Conservation (phyloP, 768 basidiomycete genomes). For the Gyrodon lividus region DNA sequence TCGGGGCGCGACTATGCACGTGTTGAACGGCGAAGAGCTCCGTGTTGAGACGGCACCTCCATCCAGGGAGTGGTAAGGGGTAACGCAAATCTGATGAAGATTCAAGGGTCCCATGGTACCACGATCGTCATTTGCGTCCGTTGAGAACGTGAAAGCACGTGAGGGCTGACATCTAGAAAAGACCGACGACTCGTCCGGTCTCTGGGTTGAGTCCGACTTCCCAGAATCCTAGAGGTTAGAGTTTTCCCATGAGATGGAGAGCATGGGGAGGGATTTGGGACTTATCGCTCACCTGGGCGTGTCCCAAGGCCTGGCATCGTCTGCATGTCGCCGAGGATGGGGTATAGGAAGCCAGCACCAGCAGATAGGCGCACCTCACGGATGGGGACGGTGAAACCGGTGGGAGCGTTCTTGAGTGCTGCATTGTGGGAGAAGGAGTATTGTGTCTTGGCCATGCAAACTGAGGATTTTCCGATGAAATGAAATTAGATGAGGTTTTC, state of each 20-base stretch:
- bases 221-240: conserved; percentile 68
- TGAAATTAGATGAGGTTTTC: conserved; percentile 2
- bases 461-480: conserved; percentile 37
- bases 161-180: conserved; percentile 55
- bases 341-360: conserved; percentile 95
- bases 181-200: conserved; percentile 78
- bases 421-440: conserved; percentile 97
- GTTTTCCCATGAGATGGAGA: conserved; percentile 9
- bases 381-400: conserved; percentile 92
- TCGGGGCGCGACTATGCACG: conserved; percentile 23
- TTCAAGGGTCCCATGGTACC: conserved; percentile 2
- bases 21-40: conserved; percentile 41
- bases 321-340: conserved; percentile 94
- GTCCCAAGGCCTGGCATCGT: conserved; percentile 97
- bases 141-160: conserved; percentile 19
- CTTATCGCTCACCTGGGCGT: conserved; percentile 62
- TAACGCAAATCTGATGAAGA: conserved; percentile 22
- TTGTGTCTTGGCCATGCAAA: conserved; percentile 98
- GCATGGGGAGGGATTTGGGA: background rate
- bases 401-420: conserved; percentile 84
- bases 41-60: conserved; percentile 38
- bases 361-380: conserved; percentile 84
- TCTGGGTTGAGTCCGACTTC: conserved; percentile 81
- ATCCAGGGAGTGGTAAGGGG: conserved; percentile 12
- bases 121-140: conserved; percentile 8